Base-by-base conservation (phyloP, 768 basidiomycete genomes). In the Suillus fuscotomentosus region DNA sequence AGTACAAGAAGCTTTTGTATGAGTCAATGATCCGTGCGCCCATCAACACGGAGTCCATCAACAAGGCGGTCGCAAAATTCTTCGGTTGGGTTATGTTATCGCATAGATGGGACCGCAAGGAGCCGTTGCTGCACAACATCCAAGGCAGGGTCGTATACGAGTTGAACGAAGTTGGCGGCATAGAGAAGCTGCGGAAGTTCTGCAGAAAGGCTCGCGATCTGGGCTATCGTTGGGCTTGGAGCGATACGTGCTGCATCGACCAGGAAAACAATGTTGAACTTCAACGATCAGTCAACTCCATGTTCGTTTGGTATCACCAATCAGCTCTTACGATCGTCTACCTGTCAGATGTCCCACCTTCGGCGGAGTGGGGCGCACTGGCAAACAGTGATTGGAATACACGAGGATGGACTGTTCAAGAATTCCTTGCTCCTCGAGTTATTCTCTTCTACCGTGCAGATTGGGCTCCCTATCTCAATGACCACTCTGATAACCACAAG, bases 301-400 rank as follows among this genome's bases (percentile, higher is more conserved):
- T 75, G 74, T 75, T 76, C 65, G 63, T 36, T 27, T 75, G 74
- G 74, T 75, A 75, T 41, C 61, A 69, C 3, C 63, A 70, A 4
- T 71, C 74, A 36, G 65, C 66, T 27, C 56, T 74, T 27, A 74
- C 73, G 14, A 60, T 74, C 61, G 57, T 74, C 27, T 69, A 75
- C 34, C 61, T 75, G 39, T 62, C 63, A 27, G 71, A 72, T 9
- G 69, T 71, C 15, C 20, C 1, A 17, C 66, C 65, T 14, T 57
- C 67, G 14, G 67, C 67, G 27, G 17, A 27, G 48, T 10, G 56
- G 20, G 70, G 66, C 56, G 66, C 61, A 60, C 59, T 72, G 34
- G 60, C n/a, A 41, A 42, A 60, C 47, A 68, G 71, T 41, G 0
- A 65, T 15, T 76, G 75, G 74, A 76, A 74, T 56, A 43, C 56